phyloP scores from a whole-genome alignment of 2,329 filamentous ascomycete genomes.

The Colletotrichum chrysophilum region DNA sequence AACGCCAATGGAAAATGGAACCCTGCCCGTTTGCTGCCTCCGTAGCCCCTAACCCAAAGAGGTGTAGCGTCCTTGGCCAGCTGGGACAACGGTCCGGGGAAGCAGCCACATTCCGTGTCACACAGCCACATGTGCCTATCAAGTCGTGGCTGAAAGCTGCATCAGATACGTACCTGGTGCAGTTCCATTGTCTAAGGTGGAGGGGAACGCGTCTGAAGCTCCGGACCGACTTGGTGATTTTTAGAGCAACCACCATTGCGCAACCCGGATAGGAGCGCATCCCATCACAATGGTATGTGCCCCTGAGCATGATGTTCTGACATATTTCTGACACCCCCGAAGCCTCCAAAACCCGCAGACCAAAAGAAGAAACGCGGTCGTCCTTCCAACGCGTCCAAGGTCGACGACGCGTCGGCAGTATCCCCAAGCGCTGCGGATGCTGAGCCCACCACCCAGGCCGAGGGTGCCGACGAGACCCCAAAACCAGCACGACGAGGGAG shows the following conservation, averaged over 20 bases:
- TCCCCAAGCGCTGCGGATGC: slow-evolving; percentile 24
- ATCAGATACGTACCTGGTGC: not conserved
- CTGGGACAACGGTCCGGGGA: slow-evolving; percentile 15
- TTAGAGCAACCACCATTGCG: not conserved
- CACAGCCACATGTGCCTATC: not conserved
- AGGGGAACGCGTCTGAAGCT: slow-evolving; percentile 11
- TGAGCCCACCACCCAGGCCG: slow-evolving; percentile 18
- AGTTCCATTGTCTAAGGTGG: not conserved
- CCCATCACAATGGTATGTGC: slow-evolving; percentile 5
- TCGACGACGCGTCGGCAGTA: slow-evolving; percentile 28
- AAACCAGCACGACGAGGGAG: slow-evolving; percentile 32
- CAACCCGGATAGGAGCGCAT: not conserved
- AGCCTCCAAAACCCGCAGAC: slow-evolving; percentile 25
- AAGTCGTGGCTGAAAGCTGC: not conserved
- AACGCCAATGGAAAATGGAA: not conserved
- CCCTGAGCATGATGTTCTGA: not conserved
- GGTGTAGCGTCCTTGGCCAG: not conserved
- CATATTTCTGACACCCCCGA: not conserved
- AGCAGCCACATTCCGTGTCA: not conserved
- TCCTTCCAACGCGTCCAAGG: slow-evolving; percentile 45
- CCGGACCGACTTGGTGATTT: not conserved
- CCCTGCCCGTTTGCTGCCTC: not conserved
- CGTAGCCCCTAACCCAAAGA: not conserved
- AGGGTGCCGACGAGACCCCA: slow-evolving; percentile 22
- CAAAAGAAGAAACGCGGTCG: slow-evolving; percentile 50